A percentile compares a stretch with the other conserved stretches of the same genome.
Conservation (phyloP, 108 stramenopile genomes). For the Stephanodiscus triporus region DNA sequence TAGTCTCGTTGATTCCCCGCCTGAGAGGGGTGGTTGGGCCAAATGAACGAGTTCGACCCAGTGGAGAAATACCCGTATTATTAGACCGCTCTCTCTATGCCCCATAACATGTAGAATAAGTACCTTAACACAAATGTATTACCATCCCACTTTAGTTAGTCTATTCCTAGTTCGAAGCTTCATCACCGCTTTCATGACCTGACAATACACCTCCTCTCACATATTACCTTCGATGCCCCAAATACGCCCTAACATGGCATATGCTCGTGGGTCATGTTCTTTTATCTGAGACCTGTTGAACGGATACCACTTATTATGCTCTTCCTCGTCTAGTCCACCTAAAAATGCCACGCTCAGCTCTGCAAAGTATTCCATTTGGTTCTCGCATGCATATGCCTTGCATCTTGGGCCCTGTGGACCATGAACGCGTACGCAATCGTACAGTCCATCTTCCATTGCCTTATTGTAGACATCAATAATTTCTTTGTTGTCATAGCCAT, state of each 20-base stretch:
- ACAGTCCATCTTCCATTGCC: conserved; percentile 85
- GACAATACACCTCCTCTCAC: no score
- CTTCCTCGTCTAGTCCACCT: conserved; percentile 62
- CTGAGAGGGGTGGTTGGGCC: neutral
- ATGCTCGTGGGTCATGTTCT: conserved; percentile 87
- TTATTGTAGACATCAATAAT: conserved; percentile 65
- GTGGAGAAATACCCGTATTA: no score
- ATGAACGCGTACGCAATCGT: conserved; percentile 80
- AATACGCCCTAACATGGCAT: conserved; percentile 62
- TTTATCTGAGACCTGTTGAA: conserved; percentile 77
- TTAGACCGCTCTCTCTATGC: no score
- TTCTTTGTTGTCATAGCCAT: conserved; percentile 79
- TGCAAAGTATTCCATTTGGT: conserved; percentile 92
- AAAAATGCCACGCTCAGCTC: conserved; percentile 88
- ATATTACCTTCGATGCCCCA: conserved; percentile 57
- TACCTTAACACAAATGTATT: no score
- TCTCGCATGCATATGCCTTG: conserved; percentile 85
- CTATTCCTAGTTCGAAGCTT: no score
- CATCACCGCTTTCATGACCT: no score
- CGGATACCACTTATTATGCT: conserved; percentile 93
- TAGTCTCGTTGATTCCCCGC: conserved; percentile 2
- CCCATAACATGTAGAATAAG: no score
- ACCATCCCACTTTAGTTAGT: no score
- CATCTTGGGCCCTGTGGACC: conserved; percentile 55
- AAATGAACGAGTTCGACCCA: no score